Evolutionary conservation across 768 basidiomycete genomes (phyloP).

Genomic region (Tylopilus sp.): DNA sequence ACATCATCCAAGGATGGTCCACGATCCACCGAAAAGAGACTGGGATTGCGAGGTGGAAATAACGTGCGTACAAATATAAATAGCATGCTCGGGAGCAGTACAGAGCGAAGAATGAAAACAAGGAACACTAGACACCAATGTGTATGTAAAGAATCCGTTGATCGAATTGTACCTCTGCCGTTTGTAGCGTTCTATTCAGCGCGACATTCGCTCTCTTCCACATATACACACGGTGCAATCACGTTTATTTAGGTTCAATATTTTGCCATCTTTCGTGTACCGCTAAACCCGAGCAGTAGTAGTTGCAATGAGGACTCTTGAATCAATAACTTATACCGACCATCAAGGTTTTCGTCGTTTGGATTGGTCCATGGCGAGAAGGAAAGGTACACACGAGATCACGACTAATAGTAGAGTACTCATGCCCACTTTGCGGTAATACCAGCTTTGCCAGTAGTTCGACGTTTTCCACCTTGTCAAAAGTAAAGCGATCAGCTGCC

Average conservation of each 20-base stretch:
- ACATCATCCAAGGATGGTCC: no score
- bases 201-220: neutral
- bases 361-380: neutral
- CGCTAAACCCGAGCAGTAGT: constrained; percentile 1
- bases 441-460: constrained; percentile 88
- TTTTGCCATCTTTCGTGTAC: constrained; percentile 14
- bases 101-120: no score
- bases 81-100: no score
- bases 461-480: no score
- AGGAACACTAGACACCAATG: no score
- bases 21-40: no score
- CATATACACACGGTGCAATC: constrained; percentile 15
- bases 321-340: constrained; percentile 17
- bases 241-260: neutral
- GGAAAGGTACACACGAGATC: constrained; percentile 3
- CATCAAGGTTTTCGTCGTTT: neutral
- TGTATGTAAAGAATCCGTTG: no score
- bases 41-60: no score
- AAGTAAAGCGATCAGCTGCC: neutral
- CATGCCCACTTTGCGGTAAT: constrained; percentile 30
- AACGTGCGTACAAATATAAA: no score
- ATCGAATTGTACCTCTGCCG: no score
- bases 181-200: no score
- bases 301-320: constrained; percentile 9
- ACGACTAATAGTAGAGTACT: no score